phyloP scores from a whole-genome alignment of 257 asterid species.

The Anisodus acutangulus region DNA sequence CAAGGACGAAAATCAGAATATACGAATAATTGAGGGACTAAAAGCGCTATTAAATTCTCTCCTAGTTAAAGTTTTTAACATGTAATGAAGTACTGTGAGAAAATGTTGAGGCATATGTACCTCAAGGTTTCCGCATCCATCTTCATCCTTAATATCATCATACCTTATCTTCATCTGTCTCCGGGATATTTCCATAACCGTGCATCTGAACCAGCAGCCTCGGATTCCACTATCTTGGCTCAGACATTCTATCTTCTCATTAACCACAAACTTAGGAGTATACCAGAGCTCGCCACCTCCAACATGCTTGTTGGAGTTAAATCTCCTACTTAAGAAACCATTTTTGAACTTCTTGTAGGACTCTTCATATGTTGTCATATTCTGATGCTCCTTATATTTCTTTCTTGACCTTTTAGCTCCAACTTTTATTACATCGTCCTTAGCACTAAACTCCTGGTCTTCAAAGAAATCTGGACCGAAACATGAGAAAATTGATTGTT shows the following conservation, averaged over 20 bases:
- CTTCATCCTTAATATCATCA: conserved; percentile 81
- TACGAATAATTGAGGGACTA: no score
- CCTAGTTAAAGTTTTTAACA: background rate
- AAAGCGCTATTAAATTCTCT: background rate
- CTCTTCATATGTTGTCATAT: conserved; percentile 45
- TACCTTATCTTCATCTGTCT: conserved; percentile 68
- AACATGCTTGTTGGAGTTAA: conserved; percentile 50
- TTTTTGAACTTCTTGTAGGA: conserved; percentile 55
- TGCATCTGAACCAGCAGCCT: conserved; percentile 98
- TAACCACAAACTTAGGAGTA: conserved; percentile 44
- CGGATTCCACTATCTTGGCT: conserved; percentile 98
- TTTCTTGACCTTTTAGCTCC: conserved; percentile 75
- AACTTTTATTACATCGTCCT: conserved; percentile 69
- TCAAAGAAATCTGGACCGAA: conserved; percentile 91
- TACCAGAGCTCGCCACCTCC: conserved; percentile 44
- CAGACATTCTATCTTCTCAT: conserved; percentile 80
- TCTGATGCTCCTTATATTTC: conserved; percentile 52
- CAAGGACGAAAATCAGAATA: no score
- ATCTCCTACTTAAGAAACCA: conserved; percentile 44
- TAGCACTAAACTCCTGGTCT: conserved; percentile 75
- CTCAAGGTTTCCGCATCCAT: conserved; percentile 68
- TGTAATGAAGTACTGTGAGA: background rate
- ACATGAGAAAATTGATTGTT: conserved; percentile 87
- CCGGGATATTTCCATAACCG: conserved; percentile 64
- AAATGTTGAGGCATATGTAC: conserved; percentile 42